Evolutionary conservation across 225 moss, liverwort and hornwort genomes (phyloP).

Genomic region (Climacium dendroides): DNA sequence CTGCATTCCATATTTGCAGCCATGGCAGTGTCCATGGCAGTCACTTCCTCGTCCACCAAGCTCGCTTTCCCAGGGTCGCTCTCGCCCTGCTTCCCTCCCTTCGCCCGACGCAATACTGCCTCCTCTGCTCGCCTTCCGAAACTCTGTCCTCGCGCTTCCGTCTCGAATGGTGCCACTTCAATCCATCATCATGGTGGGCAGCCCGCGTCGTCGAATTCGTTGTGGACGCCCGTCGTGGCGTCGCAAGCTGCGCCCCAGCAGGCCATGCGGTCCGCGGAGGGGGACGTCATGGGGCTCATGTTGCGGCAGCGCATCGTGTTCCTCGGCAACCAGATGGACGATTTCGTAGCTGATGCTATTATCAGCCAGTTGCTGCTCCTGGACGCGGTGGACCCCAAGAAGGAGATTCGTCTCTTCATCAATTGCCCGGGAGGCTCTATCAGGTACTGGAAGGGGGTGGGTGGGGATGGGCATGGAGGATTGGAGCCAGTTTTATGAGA

Average conservation of each 20-base stretch:
- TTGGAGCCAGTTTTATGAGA: not conserved
- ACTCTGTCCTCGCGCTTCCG: not conserved
- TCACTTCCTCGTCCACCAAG: not conserved
- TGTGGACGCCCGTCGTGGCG: conserved; percentile 49
- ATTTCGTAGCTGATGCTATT: conserved; percentile 85
- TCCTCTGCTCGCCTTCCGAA: not conserved
- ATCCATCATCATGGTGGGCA: not conserved
- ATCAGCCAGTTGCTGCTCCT: conserved; percentile 87
- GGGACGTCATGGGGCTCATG: conserved; percentile 87
- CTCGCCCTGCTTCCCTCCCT: not conserved
- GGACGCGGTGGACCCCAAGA: conserved; percentile 81
- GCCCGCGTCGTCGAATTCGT: not conserved
- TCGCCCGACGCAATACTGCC: not conserved
- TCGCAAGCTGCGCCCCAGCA: conserved; percentile 59
- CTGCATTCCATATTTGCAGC: not conserved
- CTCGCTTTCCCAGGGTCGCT: not conserved
- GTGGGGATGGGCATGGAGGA: not conserved
- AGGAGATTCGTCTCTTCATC: conserved; percentile 83
- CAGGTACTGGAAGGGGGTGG: conserved; percentile 24
- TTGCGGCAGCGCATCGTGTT: conserved; percentile 83
- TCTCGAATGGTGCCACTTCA: not conserved
- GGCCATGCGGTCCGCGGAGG: conserved; percentile 56
- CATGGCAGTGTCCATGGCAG: conserved; percentile 6
- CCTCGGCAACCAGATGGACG: conserved; percentile 91
- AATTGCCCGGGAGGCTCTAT: conserved; percentile 94